Evolutionary conservation across 2,329 filamentous ascomycete genomes (phyloP), one percentile per base, ranked within the genome.

Genomic region (Aspergillus fumigatus): DNA sequence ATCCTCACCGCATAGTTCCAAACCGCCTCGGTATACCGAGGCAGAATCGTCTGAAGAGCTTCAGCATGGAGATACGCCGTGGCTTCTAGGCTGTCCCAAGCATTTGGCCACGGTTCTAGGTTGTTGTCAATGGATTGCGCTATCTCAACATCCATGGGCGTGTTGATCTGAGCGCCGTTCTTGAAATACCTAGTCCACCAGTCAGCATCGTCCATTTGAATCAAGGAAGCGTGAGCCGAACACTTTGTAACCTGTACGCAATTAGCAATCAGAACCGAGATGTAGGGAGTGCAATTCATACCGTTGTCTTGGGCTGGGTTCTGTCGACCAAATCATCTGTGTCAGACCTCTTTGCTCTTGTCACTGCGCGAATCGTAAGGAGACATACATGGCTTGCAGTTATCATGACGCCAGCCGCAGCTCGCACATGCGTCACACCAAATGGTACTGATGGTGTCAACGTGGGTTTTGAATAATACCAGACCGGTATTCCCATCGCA

Each of bases 161-260:
- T 79, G 53, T 87, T 85, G 61, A 88, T 87, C 67, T 88, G 85
- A 64, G 83, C 85, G 2, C 84, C 85, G 65, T 86, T 87, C 17
- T 75, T 76, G 75, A 82, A 86, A 72, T 87, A 88, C 8, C 75
- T 77, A 62, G 25, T 23, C 29, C 38, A 29, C 51, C 32, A 23
- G 62, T 73, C 51, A 73, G 67, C 57, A 51, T 25, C 25, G 43
- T 14, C 35, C 26, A 54, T 57, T 35, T 7, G 21, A 48, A 48
- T 23, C 43, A 23, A 26, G 49, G 14, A 23, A 53, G 26, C 27
- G 49, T 50, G 49, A 41, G 51, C 43, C 69, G 55, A 67, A 77
- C 67, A 88, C 85, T 72, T 88, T 88, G 72, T 87, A 87, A 21
- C 85, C 74, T 77, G 47, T 29, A 47, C 29, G 32, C 19, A 32